Percentiles rank a stretch among this genome's conserved stretches.
Conservation (phyloP, 169 alveolate species). For the Plasmodium fragile region DNA sequence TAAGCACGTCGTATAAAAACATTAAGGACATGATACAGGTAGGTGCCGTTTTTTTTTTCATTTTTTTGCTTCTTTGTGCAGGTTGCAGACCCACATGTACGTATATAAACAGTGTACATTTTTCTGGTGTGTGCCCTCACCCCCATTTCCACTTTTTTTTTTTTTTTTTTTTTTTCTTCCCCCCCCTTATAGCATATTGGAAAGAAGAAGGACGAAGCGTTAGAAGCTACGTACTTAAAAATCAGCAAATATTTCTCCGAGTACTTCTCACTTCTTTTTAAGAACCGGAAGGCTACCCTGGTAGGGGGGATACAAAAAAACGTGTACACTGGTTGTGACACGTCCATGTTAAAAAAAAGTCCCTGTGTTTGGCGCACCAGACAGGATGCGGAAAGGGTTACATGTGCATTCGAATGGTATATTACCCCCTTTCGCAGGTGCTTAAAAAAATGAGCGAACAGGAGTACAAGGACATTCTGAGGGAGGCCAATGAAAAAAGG, state of each 20-base stretch:
- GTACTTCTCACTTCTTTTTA: conserved; percentile 67
- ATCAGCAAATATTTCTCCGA: conserved; percentile 73
- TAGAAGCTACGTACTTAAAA: conserved; percentile 73
- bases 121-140: not conserved
- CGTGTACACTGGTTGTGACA: not conserved
- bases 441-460: conserved; percentile 59
- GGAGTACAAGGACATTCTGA: conserved; percentile 42
- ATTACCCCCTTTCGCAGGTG: conserved; percentile 23
- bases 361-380: not conserved
- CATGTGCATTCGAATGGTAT: not conserved
- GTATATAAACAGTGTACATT: not conserved
- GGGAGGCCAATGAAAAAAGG: conserved; percentile 47
- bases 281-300: conserved; percentile 71
- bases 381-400: not conserved
- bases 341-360: conserved; percentile 2
- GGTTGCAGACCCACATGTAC: not conserved
- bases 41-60: conserved; percentile 9
- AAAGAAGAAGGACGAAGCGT: conserved; percentile 74
- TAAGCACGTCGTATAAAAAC: conserved; percentile 35
- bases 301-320: conserved; percentile 20
- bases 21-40: conserved; percentile 76
- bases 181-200: conserved; percentile 58
- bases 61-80: not conserved
- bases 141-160: not conserved
- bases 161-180: conserved; percentile 3